A percentile compares a stretch with the other conserved stretches of the same genome.
These are phyloP conservation scores for Lipomyces sp. DNA, from an alignment of 805 yeast genomes.

Conservation along the genomic window DNA sequence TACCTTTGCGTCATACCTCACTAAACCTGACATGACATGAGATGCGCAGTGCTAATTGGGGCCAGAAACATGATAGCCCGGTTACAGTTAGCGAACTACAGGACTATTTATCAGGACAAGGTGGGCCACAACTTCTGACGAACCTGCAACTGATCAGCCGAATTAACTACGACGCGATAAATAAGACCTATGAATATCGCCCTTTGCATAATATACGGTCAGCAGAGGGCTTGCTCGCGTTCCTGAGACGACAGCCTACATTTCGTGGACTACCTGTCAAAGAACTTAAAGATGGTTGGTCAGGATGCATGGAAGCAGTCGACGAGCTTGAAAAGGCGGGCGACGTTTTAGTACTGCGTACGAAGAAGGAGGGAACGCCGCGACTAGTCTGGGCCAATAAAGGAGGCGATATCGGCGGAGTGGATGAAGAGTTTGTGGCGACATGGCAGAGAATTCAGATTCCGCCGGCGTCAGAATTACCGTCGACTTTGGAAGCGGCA, in stretches of 20 bases:
- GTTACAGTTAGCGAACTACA: slow-evolving; percentile 68
- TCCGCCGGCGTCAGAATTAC: slow-evolving; percentile 82
- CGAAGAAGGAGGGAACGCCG: slow-evolving; percentile 94
- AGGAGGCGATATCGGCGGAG: slow-evolving; percentile 71
- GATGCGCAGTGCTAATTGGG: background rate
- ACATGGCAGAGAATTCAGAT: slow-evolving; percentile 81
- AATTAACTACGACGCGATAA: slow-evolving; percentile 66
- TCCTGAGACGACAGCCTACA: slow-evolving; percentile 78
- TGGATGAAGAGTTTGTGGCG: slow-evolving; percentile 79
- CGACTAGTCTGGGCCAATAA: slow-evolving; percentile 87
- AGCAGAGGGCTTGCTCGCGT: slow-evolving; percentile 74
- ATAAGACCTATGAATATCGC: slow-evolving; percentile 77
- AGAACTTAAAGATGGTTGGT: slow-evolving; percentile 90
- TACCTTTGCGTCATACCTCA: slow-evolving; percentile 36
- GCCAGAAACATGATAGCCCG: slow-evolving; percentile 61
- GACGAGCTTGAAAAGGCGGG: slow-evolving; percentile 67
- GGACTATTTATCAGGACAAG: slow-evolving; percentile 64
- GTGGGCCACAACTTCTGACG: slow-evolving; percentile 69
- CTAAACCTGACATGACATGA: background rate
- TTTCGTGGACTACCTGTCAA: slow-evolving; percentile 86
- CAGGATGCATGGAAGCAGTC: slow-evolving; percentile 79
- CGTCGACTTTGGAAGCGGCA: slow-evolving; percentile 73
- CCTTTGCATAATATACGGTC: slow-evolving; percentile 87
- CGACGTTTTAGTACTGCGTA: slow-evolving; percentile 79
- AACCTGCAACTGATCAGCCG: slow-evolving; percentile 76